Evolutionary conservation across 192 early-diverging fungal species (phyloP).

Genomic region (Backusella sp.): DNA sequence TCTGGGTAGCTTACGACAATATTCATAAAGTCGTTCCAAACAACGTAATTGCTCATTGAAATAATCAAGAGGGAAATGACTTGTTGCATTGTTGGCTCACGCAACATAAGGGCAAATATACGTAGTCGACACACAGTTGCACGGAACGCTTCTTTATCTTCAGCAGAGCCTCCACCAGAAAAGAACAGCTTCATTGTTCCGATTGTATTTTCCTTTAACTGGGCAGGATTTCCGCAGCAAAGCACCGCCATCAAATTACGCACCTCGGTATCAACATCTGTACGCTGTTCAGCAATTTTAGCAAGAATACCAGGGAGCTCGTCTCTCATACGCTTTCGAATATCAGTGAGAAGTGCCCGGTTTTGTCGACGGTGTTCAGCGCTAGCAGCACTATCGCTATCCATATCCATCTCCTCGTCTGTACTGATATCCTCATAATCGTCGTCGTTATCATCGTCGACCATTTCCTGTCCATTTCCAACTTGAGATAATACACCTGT

Average conservation of each 20-base stretch:
- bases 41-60: conserved; percentile 1
- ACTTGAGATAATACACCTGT: background rate
- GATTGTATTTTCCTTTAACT: background rate
- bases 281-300: conserved; percentile 50
- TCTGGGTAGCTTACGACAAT: conserved; percentile 7
- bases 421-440: conserved; percentile 22
- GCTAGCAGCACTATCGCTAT: background rate
- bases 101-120: conserved; percentile 45
- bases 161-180: background rate
- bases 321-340: conserved; percentile 32
- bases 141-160: background rate
- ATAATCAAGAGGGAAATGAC: conserved; percentile 29
- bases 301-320: conserved; percentile 40
- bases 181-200: conserved; percentile 4
- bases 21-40: background rate
- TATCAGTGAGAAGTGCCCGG: conserved; percentile 24
- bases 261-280: conserved; percentile 62
- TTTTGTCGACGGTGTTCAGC: background rate
- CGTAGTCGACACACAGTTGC: background rate
- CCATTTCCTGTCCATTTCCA: background rate
- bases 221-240: conserved; percentile 11
- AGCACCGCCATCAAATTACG: conserved; percentile 62
- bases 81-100: conserved; percentile 54
- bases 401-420: conserved; percentile 14
- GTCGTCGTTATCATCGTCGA: conserved; percentile 32